Evolutionary conservation across 75 land plant genomes (phyloP).

Genomic region (Selaginella tamariscina): DNA sequence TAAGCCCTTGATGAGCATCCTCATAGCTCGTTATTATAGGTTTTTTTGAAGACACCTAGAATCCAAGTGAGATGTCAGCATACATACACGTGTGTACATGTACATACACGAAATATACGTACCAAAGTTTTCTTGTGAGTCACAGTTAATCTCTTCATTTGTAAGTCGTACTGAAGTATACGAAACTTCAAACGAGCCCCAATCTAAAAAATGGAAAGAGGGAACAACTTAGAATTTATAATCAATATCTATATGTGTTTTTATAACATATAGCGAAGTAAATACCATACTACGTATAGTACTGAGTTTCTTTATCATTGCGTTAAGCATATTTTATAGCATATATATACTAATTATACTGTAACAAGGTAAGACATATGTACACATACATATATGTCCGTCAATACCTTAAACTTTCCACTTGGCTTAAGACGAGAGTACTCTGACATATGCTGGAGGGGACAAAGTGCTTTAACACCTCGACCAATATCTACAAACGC

Average conservation of each 20-base stretch:
- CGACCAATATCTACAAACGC: conserved; percentile 68
- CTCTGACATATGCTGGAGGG: conserved; percentile 92
- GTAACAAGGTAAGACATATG: no score
- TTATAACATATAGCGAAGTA: no score
- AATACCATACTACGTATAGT: no score
- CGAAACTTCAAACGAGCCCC: conserved; percentile 75
- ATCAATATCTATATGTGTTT: not conserved
- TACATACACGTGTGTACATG: not conserved
- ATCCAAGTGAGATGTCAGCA: not conserved
- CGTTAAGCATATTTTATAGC: no score
- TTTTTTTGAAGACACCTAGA: conserved; percentile 77
- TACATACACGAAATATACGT: conserved; percentile 14
- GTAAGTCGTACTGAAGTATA: conserved; percentile 53
- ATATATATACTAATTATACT: no score
- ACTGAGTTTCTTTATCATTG: no score
- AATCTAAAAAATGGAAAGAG: conserved; percentile 48
- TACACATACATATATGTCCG: no score
- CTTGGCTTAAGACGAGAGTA: conserved; percentile 52
- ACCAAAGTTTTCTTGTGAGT: conserved; percentile 89
- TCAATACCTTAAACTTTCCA: conserved; percentile 87
- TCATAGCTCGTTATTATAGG: conserved; percentile 52
- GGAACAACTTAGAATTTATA: no score
- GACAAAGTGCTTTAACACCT: conserved; percentile 86
- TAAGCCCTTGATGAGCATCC: conserved; percentile 76
- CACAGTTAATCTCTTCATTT: conserved; percentile 66